Evolutionary conservation across 305 asterid species (phyloP), one percentile per base, ranked within the genome.

Genomic region (Fraxinus ornus): DNA sequence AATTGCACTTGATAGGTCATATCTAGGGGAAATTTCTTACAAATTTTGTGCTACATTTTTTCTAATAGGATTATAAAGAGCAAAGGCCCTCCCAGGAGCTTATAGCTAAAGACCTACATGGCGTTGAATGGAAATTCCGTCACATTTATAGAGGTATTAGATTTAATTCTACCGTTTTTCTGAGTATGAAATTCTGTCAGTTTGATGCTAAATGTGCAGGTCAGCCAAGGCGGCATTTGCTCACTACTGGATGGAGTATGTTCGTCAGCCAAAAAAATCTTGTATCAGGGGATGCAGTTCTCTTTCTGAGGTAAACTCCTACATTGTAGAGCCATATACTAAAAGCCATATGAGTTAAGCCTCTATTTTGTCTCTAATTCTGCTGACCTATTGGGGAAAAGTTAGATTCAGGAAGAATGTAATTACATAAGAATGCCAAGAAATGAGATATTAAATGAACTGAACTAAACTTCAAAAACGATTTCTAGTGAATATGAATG

Each of bases 191-290:
- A 70, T 80, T 79, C 83, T 82, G 81, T 84, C 78, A 10, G 36
- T 66, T 80, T 78, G 78, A 68, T 87, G 78, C 70, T 87, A 62
- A 76, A 66, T 66, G 76, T 84, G 76, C 92, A 97, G 99, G 99
- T 78, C 99, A 95, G 91, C 99, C 99, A 5, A 92, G 99, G 89
- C 89, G 99, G 32, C 99, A 97, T 93, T 89, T 97, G 93, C 98
- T 95, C 80, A 95, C 98, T 52, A 95, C 98, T 5, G 99, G 99
- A 73, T 95, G 99, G 99, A 97, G 99, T 80, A 88, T 86, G 44
- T 97, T 97, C 76, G 97, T 94, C 52, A 92, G 95, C 90, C 98
- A 95, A 86, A 97, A 95, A 81, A 94, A 95, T 87, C 97, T 97
- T 26, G 92, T 90, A 7, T 89, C 98, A 0, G 98, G 98, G 26